Evolutionary conservation across 108 stramenopile genomes (phyloP), one percentile per base, ranked within the genome.

Genomic region (Nannochloropsis gaditana): DNA sequence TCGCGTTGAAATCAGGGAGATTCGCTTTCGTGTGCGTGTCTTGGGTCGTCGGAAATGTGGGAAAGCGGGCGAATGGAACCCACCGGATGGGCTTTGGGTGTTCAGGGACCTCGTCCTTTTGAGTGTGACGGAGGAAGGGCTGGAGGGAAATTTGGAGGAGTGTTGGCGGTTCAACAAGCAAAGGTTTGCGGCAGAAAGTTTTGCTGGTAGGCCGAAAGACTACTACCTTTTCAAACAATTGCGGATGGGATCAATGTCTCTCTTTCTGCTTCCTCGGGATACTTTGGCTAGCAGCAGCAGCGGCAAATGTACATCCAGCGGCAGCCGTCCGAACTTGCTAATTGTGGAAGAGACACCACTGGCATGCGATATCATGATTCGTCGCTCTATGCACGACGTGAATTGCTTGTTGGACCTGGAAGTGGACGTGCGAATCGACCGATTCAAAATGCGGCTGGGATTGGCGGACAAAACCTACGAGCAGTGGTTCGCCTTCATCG

Each of bases 201-300:
- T 15, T n/a, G 19, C 19, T 15, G n/a, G 6, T 3, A 73, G n/a
- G 8, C 59, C 59, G 8, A 73, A 73, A n/a, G 59, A 73, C n/a
- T 73, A 73, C 59, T 73, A n/a, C 59, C n/a, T 73, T 15, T 73
- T 73, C n/a, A 73, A 73, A n/a, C 59, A 73, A n/a, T 73, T 73
- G 8, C 15, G 59, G 59, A n/a, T 73, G 59, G 59, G n/a, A n/a
- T 73, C 59, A n/a, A 15, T 73, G 6, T 73, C 59, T 8, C 3
- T 73, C 59, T 73, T 73, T 73, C n/a, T 73, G 59, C n/a, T 73
- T 15, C 59, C 59, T 15, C 59, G 59, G n/a, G 59, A 8, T n/a
- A 73, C 15, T n/a, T 15, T 15, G 19, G n/a, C 19, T 3, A 31
- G 31, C 31, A 50, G 47, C 15, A 50, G 47, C 47, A 73, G 59